Percentiles rank a stretch among this genome's conserved stretches.
phyloP scores from a whole-genome alignment of 768 basidiomycete genomes.

The Rubroboletus pulcherrimus region DNA sequence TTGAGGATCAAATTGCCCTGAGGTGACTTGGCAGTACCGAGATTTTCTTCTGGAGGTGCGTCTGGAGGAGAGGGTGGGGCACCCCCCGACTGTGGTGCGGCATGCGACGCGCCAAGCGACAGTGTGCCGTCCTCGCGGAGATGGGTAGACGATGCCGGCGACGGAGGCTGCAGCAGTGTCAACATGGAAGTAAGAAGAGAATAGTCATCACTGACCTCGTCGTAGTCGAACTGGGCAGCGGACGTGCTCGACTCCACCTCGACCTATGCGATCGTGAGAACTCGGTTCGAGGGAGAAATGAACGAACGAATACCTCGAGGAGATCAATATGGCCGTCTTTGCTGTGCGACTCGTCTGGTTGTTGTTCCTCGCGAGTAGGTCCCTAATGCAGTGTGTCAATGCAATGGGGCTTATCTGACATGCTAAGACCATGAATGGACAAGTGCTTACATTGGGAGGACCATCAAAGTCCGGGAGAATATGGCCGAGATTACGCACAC shows the following conservation, averaged over 20 bases:
- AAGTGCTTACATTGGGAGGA: not conserved
- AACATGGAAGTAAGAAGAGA: too few species aligned
- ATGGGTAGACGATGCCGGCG: not conserved
- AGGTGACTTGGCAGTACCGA: not conserved
- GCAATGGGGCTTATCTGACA: not conserved
- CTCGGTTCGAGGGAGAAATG: not conserved
- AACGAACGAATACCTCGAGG: not conserved
- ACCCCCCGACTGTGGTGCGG: not conserved
- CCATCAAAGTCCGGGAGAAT: not conserved
- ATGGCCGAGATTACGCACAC: not conserved
- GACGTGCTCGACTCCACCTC: not conserved
- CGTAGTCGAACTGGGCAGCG: not conserved
- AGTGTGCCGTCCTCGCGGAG: not conserved
- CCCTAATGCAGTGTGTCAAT: not conserved
- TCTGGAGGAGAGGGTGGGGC: too few species aligned
- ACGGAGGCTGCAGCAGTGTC: not conserved
- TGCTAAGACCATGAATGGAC: not conserved
- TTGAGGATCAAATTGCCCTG: not conserved
- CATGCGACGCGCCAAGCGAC: too few species aligned
- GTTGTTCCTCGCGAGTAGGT: too few species aligned
- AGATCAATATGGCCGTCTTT: not conserved
- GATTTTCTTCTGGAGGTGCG: not conserved
- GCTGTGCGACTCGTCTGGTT: not conserved
- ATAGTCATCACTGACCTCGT: not conserved
- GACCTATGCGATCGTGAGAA: not conserved